Evolutionary conservation across 2,329 filamentous ascomycete species (phyloP).

Genomic region (Hypoxylon sp.): DNA sequence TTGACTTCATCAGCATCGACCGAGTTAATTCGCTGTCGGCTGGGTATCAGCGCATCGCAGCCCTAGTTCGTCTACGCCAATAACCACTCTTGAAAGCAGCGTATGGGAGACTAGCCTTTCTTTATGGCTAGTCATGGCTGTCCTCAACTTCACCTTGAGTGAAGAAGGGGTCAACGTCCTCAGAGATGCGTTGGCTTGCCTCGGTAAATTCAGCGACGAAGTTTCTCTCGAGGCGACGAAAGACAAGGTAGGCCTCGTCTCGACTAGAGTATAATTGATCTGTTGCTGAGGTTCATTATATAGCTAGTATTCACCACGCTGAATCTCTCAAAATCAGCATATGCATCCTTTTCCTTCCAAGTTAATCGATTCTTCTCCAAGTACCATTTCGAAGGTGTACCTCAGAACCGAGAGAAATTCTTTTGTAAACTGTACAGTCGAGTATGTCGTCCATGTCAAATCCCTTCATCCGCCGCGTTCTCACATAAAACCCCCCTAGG

Average conservation of each 20-base stretch:
- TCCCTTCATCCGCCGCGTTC: background rate
- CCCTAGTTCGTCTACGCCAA: background rate
- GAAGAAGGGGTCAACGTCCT: slow-evolving; percentile 78
- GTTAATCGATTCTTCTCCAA: slow-evolving; percentile 77
- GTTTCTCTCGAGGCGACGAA: slow-evolving; percentile 79
- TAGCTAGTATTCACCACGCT: slow-evolving; percentile 80
- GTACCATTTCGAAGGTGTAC: slow-evolving; percentile 73
- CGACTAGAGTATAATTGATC: background rate
- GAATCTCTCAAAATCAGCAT: slow-evolving; percentile 84
- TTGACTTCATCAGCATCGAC: background rate
- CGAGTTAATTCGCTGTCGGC: background rate
- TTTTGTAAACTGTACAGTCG: slow-evolving; percentile 81
- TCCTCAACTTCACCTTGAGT: slow-evolving; percentile 79
- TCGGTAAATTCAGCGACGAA: slow-evolving; percentile 83
- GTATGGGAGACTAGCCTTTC: background rate
- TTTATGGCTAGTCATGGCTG: slow-evolving; percentile 61
- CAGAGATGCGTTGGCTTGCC: slow-evolving; percentile 79
- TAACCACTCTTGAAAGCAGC: background rate
- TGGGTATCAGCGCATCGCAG: background rate
- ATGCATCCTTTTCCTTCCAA: slow-evolving; percentile 77
- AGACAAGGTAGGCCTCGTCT: slow-evolving; percentile 66
- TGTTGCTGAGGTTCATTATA: slow-evolving; percentile 24
- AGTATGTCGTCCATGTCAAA: slow-evolving; percentile 55
- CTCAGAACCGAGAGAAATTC: slow-evolving; percentile 70
- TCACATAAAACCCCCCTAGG: slow-evolving; percentile 55